Percentiles rank a stretch among this genome's conserved stretches.
Evolutionary conservation across 1,284 basidiomycete species (phyloP).

Genomic region (Ustilago crameri): DNA sequence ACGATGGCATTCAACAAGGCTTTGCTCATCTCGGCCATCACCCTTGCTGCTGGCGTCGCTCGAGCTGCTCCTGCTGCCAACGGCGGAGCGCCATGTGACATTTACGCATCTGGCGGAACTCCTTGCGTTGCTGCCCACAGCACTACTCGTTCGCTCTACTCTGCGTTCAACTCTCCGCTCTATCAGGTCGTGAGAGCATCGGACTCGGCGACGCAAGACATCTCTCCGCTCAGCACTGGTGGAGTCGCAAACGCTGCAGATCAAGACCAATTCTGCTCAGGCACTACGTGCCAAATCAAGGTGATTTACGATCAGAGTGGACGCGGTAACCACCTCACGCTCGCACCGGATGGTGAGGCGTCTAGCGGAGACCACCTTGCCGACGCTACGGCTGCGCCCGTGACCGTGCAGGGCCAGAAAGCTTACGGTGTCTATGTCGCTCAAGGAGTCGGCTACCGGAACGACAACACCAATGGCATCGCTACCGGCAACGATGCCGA

Average conservation of each 20-base stretch:
- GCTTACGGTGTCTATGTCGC: constrained; percentile 27
- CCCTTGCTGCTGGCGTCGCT: constrained; percentile 11
- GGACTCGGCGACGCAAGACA: constrained; percentile 2
- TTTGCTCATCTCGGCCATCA: constrained; percentile 12
- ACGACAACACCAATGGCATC: constrained; percentile 35
- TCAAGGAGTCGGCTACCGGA: constrained; percentile 26
- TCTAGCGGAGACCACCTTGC: constrained; percentile 11
- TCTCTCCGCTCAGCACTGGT: constrained; percentile 17
- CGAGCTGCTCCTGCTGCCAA: constrained; percentile 5
- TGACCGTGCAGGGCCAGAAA: constrained; percentile 21
- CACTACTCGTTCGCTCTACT: constrained; percentile 34
- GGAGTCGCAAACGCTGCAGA: constrained; percentile 22
- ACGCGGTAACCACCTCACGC: constrained; percentile 17
- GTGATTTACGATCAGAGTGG: constrained; percentile 34
- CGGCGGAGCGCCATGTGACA: constrained; percentile 22
- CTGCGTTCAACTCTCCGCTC: constrained; percentile 15
- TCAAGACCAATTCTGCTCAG: constrained; percentile 26
- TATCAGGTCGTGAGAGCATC: constrained; percentile 23
- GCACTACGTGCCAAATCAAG: constrained; percentile 22
- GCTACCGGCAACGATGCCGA: constrained; percentile 33
- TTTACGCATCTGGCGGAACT: constrained; percentile 22
- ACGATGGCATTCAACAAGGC: constrained; percentile 27
- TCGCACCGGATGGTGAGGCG: constrained; percentile 23
- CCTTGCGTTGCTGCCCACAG: constrained; percentile 36
- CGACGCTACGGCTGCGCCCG: constrained; percentile 12